phyloP scores from a whole-genome alignment of 306 rosid species.

The Styphnolobium japonicum region DNA sequence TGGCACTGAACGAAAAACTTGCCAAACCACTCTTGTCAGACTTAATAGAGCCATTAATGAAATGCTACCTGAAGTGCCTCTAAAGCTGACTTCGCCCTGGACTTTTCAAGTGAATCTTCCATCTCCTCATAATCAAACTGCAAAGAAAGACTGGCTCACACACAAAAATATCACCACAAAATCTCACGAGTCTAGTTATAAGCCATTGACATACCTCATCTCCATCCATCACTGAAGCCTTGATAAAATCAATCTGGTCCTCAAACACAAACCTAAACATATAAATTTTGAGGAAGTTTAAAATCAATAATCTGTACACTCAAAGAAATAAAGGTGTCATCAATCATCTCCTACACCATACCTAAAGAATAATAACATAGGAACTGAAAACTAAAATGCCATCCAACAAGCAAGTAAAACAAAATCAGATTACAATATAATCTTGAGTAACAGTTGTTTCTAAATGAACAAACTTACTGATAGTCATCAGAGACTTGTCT shows the following conservation, averaged over 20 bases:
- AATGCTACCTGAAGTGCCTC: constrained; percentile 82
- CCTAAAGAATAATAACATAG: constrained; percentile 6
- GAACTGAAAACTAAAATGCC: neutral
- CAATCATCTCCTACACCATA: neutral
- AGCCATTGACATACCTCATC: constrained; percentile 55
- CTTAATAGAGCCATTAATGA: neutral
- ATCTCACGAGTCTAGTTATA: constrained; percentile 1
- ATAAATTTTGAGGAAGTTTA: constrained; percentile 10
- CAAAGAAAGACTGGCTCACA: constrained; percentile 28
- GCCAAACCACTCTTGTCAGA: neutral
- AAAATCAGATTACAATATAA: constrained; percentile 9
- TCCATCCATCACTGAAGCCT: constrained; percentile 86
- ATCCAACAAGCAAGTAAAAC: constrained; percentile 20
- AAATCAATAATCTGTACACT: constrained; percentile 21
- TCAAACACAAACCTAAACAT: constrained; percentile 75
- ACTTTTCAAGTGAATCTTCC: constrained; percentile 59
- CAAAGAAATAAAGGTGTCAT: constrained; percentile 12
- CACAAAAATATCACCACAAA: constrained; percentile 24
- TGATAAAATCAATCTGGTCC: constrained; percentile 95
- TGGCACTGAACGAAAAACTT: neutral
- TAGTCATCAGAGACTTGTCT: constrained; percentile 70
- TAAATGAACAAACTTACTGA: constrained; percentile 63
- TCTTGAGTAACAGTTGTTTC: neutral
- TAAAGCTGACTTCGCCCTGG: constrained; percentile 59
- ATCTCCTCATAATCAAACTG: constrained; percentile 59